Conservation (phyloP, 805 yeast genomes). For the Barnettozyma siamensis region DNA sequence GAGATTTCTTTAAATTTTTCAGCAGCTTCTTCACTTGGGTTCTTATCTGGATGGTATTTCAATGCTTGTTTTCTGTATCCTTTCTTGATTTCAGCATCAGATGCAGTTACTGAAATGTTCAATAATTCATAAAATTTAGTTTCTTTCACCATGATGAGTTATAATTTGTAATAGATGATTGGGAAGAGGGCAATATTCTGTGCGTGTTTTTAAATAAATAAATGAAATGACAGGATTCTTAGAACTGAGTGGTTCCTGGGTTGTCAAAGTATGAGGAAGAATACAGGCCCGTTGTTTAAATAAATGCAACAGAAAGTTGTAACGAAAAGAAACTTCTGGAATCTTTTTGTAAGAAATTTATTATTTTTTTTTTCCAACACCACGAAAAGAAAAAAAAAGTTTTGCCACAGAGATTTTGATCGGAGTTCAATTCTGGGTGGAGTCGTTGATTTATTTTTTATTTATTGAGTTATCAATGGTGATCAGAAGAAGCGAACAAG, state of each 20-base stretch:
- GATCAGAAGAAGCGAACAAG: too few species aligned
- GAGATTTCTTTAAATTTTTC: conserved; percentile 92
- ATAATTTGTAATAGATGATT: background rate
- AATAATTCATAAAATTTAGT: conserved; percentile 70
- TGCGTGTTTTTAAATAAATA: background rate
- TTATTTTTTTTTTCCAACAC: too few species aligned
- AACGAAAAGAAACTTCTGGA: too few species aligned
- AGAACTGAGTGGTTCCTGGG: too few species aligned
- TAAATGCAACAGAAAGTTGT: too few species aligned
- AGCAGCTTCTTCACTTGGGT: conserved; percentile 83
- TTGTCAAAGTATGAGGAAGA: too few species aligned
- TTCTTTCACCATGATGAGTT: conserved; percentile 62
- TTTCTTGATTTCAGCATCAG: conserved; percentile 68
- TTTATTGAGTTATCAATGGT: too few species aligned
- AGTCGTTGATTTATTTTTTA: background rate
- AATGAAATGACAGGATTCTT: background rate
- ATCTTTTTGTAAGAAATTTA: too few species aligned
- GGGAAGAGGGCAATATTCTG: background rate
- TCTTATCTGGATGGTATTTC: conserved; percentile 80
- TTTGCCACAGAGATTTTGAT: too few species aligned
- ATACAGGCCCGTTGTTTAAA: too few species aligned
- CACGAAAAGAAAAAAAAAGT: too few species aligned
- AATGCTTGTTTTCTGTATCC: conserved; percentile 80
- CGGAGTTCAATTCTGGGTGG: background rate
- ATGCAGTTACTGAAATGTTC: conserved; percentile 66